These are phyloP conservation scores for Globisporangium takayamanum DNA, from an alignment of 352 stramenopile genomes.

Conservation along the genomic window DNA sequence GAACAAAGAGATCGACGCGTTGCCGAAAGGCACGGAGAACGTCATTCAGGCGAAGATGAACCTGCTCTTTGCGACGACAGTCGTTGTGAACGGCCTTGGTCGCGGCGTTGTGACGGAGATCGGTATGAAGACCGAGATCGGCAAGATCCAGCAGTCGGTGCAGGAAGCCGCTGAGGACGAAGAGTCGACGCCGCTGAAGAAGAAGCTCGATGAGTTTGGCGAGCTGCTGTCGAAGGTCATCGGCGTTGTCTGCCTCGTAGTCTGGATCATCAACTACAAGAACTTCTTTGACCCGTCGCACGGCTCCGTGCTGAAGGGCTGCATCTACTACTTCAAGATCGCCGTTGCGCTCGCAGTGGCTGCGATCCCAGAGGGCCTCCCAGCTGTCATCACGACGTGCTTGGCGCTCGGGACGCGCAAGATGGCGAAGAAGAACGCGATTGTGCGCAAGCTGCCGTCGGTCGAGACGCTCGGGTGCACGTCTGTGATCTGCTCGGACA, in stretches of 20 bases:
- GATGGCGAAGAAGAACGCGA: constrained; percentile 97
- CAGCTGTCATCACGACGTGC: constrained; percentile 97
- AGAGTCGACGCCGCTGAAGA: constrained; percentile 94
- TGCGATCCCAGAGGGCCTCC: constrained; percentile 98
- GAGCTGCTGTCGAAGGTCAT: constrained; percentile 96
- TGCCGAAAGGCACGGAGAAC: constrained; percentile 59
- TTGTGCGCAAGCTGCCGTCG: constrained; percentile 97
- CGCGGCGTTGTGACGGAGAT: constrained; percentile 93
- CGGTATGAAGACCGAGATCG: constrained; percentile 98
- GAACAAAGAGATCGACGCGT: constrained; percentile 86
- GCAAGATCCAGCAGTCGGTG: constrained; percentile 94
- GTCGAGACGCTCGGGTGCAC: constrained; percentile 98
- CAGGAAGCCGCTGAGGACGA: constrained; percentile 91
- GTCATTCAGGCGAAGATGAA: constrained; percentile 91
- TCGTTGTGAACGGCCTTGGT: constrained; percentile 94
- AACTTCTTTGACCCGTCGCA: constrained; percentile 92
- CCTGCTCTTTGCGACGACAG: constrained; percentile 97
- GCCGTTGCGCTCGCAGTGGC: constrained; percentile 97
- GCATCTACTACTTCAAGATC: constrained; percentile 99
- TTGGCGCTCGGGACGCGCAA: constrained; percentile 92
- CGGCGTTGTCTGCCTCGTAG: constrained; percentile 94
- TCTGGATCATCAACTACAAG: constrained; percentile 97
- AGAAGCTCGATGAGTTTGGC: constrained; percentile 99
- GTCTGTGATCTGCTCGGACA: constrained; percentile 92
- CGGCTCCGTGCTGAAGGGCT: constrained; percentile 91